Percentiles rank a stretch among this genome's conserved stretches.
phyloP scores from a whole-genome alignment of 768 basidiomycete genomes.

The Boletus insuetus region DNA sequence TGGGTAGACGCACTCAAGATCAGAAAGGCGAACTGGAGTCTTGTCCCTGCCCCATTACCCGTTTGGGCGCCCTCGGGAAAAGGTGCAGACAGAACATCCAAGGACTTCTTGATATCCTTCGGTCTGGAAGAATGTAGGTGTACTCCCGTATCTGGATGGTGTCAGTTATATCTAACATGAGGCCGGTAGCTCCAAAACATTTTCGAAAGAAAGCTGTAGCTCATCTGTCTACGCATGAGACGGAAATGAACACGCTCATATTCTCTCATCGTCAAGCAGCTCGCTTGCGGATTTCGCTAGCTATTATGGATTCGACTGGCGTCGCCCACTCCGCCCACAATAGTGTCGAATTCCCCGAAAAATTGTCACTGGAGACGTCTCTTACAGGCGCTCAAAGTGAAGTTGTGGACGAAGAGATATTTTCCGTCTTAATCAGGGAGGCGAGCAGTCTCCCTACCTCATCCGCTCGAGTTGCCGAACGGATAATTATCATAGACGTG shows the following conservation, averaged over 20 bases:
- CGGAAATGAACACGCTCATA: slow-evolving; percentile 42
- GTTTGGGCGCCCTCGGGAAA: slow-evolving; percentile 67
- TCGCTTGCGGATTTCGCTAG: slow-evolving; percentile 60
- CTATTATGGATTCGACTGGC: slow-evolving; percentile 34
- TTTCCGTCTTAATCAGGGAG: slow-evolving; percentile 68
- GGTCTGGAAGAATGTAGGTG: slow-evolving; percentile 79
- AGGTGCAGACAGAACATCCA: slow-evolving; percentile 75
- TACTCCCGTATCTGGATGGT: neutral
- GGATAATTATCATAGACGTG: slow-evolving; percentile 73
- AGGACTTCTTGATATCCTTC: slow-evolving; percentile 77
- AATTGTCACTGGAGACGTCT: slow-evolving; percentile 45
- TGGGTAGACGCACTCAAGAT: slow-evolving; percentile 83
- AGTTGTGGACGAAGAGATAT: slow-evolving; percentile 79
- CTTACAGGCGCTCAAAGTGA: slow-evolving; percentile 66
- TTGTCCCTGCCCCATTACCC: slow-evolving; percentile 77
- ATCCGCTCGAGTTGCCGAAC: slow-evolving; percentile 75
- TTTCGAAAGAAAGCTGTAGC: slow-evolving; percentile 74
- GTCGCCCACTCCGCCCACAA: slow-evolving; percentile 36
- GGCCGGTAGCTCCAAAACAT: slow-evolving; percentile 51
- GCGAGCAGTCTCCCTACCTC: slow-evolving; percentile 75
- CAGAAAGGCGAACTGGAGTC: slow-evolving; percentile 73
- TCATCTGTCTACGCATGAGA: slow-evolving; percentile 53
- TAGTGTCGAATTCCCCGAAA: slow-evolving; percentile 28
- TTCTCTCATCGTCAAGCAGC: slow-evolving; percentile 66
- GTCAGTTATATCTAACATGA: neutral